phyloP scores from a whole-genome alignment of 2,329 filamentous ascomycete genomes.

The Fusarium sp. region DNA sequence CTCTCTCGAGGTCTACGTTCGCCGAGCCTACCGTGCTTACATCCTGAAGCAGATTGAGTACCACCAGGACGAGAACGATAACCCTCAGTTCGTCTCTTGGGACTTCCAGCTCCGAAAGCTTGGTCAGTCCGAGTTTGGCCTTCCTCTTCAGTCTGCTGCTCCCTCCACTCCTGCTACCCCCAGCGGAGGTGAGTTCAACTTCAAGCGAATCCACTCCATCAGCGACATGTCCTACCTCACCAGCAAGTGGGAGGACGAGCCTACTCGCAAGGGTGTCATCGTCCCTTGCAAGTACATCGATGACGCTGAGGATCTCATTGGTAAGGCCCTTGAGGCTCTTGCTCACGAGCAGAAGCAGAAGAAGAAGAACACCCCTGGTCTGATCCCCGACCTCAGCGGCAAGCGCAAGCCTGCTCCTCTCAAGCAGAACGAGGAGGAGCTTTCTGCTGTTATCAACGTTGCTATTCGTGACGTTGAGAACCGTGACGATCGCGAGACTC shows the following conservation, averaged over 20 bases:
- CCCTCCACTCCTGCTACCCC: conserved; percentile 88
- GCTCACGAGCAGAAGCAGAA: conserved; percentile 69
- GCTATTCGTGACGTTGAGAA: conserved; percentile 90
- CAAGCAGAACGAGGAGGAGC: conserved; percentile 67
- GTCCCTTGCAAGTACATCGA: conserved; percentile 94
- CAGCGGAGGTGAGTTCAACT: conserved; percentile 65
- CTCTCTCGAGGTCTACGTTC: conserved; percentile 94
- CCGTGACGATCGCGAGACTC: conserved; percentile 81
- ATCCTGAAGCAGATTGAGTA: conserved; percentile 90
- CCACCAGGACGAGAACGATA: conserved; percentile 77
- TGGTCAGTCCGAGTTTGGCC: conserved; percentile 88
- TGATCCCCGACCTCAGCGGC: conserved; percentile 78
- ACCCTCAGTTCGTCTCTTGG: conserved; percentile 86
- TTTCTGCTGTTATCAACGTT: conserved; percentile 92
- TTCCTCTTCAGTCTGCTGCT: conserved; percentile 80
- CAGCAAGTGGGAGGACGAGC: conserved; percentile 78
- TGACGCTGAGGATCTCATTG: conserved; percentile 87
- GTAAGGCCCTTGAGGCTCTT: conserved; percentile 86
- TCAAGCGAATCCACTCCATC: conserved; percentile 91
- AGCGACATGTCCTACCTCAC: conserved; percentile 94
- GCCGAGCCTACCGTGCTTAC: conserved; percentile 96
- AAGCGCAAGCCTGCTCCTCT: conserved; percentile 68
- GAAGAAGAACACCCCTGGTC: conserved; percentile 64
- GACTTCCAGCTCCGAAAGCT: conserved; percentile 96
- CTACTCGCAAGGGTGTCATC: conserved; percentile 90